Percentiles rank a stretch among this genome's conserved stretches.
Conservation (phyloP, 2,329 filamentous ascomycete species). For the Scytalidium lignicola region DNA sequence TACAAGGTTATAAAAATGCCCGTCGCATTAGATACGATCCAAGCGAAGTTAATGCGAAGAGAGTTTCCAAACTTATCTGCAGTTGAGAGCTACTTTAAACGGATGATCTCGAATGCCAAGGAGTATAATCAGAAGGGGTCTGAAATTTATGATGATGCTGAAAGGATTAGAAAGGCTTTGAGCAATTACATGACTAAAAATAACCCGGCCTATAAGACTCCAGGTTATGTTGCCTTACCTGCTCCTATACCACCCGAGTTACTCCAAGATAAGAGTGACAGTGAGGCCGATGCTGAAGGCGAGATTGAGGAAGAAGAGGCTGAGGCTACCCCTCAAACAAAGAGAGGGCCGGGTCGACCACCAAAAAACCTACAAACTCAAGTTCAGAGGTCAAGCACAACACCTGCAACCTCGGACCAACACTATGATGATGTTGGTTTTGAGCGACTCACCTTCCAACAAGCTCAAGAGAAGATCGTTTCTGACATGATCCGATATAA, state of each 20-base stretch:
- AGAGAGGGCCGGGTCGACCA: conserved; percentile 19
- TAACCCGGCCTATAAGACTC: conserved; percentile 74
- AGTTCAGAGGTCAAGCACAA: conserved; percentile 30
- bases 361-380: conserved; percentile 21
- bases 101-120: conserved; percentile 84
- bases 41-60: conserved; percentile 64
- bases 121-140: conserved; percentile 73
- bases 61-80: conserved; percentile 67
- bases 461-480: conserved; percentile 81
- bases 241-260: conserved; percentile 64
- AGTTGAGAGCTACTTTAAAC: conserved; percentile 80
- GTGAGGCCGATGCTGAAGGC: conserved; percentile 28
- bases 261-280: conserved; percentile 21
- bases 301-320: conserved; percentile 25
- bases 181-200: conserved; percentile 84
- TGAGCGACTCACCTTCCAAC: conserved; percentile 70
- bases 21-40: conserved; percentile 71
- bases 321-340: conserved; percentile 13
- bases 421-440: conserved; percentile 56
- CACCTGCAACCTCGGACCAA: conserved; percentile 42
- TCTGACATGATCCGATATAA: conserved; percentile 64
- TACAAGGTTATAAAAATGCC: conserved; percentile 74
- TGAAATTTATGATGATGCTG: conserved; percentile 73
- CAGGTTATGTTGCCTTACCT: conserved; percentile 63
- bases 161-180: conserved; percentile 78